Base-by-base conservation (phyloP, 108 stramenopile genomes). In the Pelagomonas calceolata region DNA sequence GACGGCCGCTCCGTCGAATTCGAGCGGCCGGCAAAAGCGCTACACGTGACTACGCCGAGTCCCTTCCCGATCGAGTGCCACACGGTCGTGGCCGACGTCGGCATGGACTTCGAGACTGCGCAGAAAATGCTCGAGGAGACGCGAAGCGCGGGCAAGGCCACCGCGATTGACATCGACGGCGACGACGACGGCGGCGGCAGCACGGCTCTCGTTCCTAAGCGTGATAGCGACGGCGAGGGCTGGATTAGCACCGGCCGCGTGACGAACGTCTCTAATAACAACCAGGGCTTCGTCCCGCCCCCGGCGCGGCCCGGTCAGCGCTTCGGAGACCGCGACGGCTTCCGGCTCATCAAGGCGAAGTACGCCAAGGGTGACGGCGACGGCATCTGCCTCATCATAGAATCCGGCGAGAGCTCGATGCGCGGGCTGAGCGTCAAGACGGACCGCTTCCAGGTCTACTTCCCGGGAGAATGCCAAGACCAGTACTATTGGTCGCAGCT, bases 1-100 rank as follows among this genome's bases (percentile, higher is more conserved):
- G 34, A 35, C 32, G 74, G 68, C 30, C 36, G 65, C 71, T 65
- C 64, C 7, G 64, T 72, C 30, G 18, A 34, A 30, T 29, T 37
- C 51, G 51, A 26, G 21, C 18, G 26, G 3, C 21, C 18, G 29
- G 18, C 21, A 4, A 3, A 9, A 17, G 14, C 10, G 21, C 7
- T 17, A 1, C 3, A 26, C 51, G 51, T 60, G 21, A 1, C 51
- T 3, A 60, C 51, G 51, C 51, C 51, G 7, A 26, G 21, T 3
- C 7, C 51, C 7, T 12, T 9, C 51, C 7, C 3, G 1, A 1
- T 60, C 51, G 21, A 1, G 21, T 1, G 18, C 7, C 14, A 60
- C 21, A 26, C 1, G 21, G 10, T 60, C 51, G 21, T 3, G 21
- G 51, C 29, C 51, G 51, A 60, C 51, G 1, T 16, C 51, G 51